Base-by-base conservation (phyloP, 305 asterid genomes). In the Solanum hybrid region DNA sequence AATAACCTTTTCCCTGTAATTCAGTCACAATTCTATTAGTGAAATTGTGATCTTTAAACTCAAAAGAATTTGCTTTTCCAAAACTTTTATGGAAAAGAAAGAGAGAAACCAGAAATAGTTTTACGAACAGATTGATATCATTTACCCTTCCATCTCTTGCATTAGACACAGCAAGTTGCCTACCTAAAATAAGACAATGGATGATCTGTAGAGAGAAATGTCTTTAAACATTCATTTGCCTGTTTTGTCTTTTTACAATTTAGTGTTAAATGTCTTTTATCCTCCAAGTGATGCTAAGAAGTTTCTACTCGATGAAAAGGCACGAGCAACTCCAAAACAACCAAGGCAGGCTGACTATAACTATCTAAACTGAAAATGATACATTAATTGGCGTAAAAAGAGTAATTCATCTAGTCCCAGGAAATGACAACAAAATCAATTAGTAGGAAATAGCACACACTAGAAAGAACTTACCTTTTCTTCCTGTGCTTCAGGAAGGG, bases 401-500 rank as follows among this genome's bases (percentile, higher is more conserved):
- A 31, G 75, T 84, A 84, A 51, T 84, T 84, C 42, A 56, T 10
- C n/a, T 22, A 45, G 38, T 15, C 26, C 29, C 72, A 82, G 87
- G 22, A 81, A 82, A 82, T 82, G 64, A 29, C 86, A 79, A 13
- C 86, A 38, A 38, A 79, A 79, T 79, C 86, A 79, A 76, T 32
- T 35, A 24, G 35, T 56, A 4, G 14, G 66, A 80, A 24, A 37
- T 38, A 38, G 64, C 60, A 19, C 27, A 81, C 31, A 84, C n/a
- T 15, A 87, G 51, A 77, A 6, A 81, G 17, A 90, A 72, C 91
- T 91, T 90, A 93, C 99, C 92, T 90, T 93, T 75, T 89, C 89
- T 81, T 93, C 95, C 86, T 92, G 96, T 66, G 97, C 94, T 93
- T 95, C 99, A 35, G 99, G 98, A 90, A 97, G 99, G 69, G 98